Base-by-base conservation (phyloP, 371 early-diverging fungal species). In the Mucor mucedo region DNA sequence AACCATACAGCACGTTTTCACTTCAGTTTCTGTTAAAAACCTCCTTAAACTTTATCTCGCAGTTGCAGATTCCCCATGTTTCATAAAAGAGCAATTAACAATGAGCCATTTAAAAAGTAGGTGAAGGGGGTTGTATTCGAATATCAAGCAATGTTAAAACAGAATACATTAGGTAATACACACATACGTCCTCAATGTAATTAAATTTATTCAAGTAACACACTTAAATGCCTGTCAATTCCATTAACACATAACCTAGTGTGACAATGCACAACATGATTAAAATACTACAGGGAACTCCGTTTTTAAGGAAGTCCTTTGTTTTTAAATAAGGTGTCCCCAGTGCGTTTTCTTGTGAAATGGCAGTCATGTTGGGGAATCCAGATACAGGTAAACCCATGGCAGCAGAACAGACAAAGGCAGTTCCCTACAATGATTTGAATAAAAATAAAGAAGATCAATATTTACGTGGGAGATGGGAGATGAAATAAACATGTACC, bases 301-400 rank as follows among this genome's bases (percentile, higher is more conserved):
- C 98, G 35, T 89, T 88, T 66, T 80, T 79, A 58, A 96, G 62
- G 67, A 98, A 97, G 69, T 98, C 98, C 40, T 69, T 75, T 5
- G 93, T 93, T 21, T 66, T 72, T 45, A 98, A 68, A 73, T 94
- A 98, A 21, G 91, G 91, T 52, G 77, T 83, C 13, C 98, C 98
- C 48, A 91, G 85, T n/a, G 86, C 84, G 66, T 96, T 94, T 75
- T 98, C 97, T 77, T 93, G 86, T 73, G 93, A 89, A 49, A 95
- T 91, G 11, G 98, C 95, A 68, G 91, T 94, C 94, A 98, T 96
- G 65, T 98, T 98, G 0, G 98, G 98, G 77, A 96, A 98, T 81
- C 91, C 93, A 80, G 89, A 93, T 13, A 98, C 93, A 1, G 95
- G 97, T 10, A 98, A 77, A 2, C 93, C 97, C 98, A 98, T 93